These are phyloP conservation scores for Penicillium canariense DNA, from an alignment of 495 filamentous ascomycete species.

Conservation along the genomic window DNA sequence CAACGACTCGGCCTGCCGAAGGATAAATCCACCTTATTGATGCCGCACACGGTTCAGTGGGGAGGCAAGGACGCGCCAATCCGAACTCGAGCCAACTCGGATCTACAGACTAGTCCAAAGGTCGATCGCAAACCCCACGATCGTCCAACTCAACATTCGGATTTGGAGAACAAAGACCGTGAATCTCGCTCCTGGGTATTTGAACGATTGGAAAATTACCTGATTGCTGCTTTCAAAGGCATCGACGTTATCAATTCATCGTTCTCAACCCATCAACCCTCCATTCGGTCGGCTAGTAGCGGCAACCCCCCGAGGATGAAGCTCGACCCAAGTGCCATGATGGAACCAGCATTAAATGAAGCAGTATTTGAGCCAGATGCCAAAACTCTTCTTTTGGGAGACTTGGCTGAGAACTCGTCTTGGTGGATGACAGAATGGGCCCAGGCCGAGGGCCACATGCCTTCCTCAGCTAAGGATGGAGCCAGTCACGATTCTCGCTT, in stretches of 20 bases:
- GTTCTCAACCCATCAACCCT: conserved; percentile 47
- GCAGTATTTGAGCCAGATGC: conserved; percentile 62
- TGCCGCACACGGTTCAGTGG: conserved; percentile 15
- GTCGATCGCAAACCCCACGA: conserved; percentile 18
- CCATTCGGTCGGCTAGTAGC: conserved; percentile 25
- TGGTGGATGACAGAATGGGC: conserved; percentile 72
- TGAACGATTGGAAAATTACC: conserved; percentile 70
- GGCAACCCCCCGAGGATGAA: conserved; percentile 30
- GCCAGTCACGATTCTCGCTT: conserved; percentile 25
- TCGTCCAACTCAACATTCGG: conserved; percentile 10
- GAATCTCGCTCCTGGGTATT: conserved; percentile 51
- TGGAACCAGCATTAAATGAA: conserved; percentile 18
- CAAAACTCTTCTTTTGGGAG: conserved; percentile 75
- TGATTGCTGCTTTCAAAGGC: conserved; percentile 63
- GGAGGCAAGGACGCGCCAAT: conserved; percentile 21
- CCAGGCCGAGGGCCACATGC: conserved; percentile 24
- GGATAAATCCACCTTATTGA: conserved; percentile 13
- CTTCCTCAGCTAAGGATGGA: conserved; percentile 28
- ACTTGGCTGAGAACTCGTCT: conserved; percentile 77
- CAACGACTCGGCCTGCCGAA: conserved; percentile 16
- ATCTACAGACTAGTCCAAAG: conserved; percentile 26
- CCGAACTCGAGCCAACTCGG: conserved; percentile 32
- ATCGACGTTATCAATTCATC: conserved; percentile 71
- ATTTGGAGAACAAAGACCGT: conserved; percentile 19
- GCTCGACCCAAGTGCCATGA: conserved; percentile 18